Percentiles rank a stretch among this genome's conserved stretches.
phyloP scores from a whole-genome alignment of 2,329 filamentous ascomycete species.

The Penicillium sp. region DNA sequence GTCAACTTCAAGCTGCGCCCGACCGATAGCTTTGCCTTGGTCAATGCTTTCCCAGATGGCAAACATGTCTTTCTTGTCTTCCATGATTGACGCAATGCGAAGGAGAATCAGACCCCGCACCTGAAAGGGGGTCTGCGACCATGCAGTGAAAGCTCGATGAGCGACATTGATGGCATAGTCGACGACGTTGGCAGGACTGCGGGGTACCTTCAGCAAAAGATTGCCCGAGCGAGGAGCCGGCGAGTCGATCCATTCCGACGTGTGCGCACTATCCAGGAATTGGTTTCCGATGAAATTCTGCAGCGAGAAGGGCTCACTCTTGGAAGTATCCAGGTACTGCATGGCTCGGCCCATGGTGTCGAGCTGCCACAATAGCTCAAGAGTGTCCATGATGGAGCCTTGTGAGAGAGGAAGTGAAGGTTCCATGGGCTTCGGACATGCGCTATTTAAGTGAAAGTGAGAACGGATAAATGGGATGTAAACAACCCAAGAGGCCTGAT shows the following conservation, averaged over 20 bases:
- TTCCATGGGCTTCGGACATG: no score
- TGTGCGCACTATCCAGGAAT: not conserved
- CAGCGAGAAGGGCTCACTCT: not conserved
- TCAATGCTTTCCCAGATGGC: not conserved
- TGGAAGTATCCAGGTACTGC: rapidly evolving
- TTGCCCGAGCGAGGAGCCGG: not conserved
- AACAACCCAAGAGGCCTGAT: no score
- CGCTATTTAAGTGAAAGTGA: no score
- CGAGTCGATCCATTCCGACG: not conserved
- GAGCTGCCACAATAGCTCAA: not conserved
- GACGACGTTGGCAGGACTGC: not conserved
- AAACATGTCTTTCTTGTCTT: not conserved
- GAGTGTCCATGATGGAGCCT: not conserved
- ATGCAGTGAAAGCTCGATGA: not conserved
- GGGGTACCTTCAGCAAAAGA: not conserved
- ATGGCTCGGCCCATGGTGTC: not conserved
- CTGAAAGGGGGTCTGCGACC: not conserved
- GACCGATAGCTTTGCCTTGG: not conserved
- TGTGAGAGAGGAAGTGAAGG: no score
- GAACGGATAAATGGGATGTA: no score
- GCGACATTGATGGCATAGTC: not conserved
- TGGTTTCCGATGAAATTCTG: not conserved
- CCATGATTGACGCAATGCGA: not conserved
- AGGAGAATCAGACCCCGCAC: not conserved
- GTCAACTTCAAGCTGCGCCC: not conserved